phyloP scores from a whole-genome alignment of 345 rosid genomes.

The Alliaria petiolata region DNA sequence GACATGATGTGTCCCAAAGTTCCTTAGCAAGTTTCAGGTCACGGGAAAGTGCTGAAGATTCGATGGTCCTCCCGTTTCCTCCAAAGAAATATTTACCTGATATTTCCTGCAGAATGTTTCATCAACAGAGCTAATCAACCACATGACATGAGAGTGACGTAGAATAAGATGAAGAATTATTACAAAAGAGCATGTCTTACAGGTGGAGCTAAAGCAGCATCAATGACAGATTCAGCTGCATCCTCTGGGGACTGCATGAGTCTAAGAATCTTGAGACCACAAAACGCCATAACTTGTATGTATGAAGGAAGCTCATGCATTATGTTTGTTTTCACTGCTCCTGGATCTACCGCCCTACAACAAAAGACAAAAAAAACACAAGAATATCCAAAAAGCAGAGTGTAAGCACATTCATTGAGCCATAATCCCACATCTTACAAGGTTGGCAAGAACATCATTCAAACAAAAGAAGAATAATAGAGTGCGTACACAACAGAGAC shows the following conservation, averaged over 20 bases:
- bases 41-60: slow-evolving; percentile 51
- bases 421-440: background rate
- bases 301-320: slow-evolving; percentile 80
- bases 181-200: slow-evolving; percentile 38
- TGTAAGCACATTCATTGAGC: background rate
- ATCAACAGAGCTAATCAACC: slow-evolving; percentile 3
- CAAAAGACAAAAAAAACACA: background rate
- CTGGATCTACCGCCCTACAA: slow-evolving; percentile 87
- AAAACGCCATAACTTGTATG: slow-evolving; percentile 45
- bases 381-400: background rate
- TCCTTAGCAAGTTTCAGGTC: slow-evolving; percentile 47
- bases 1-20: slow-evolving; percentile 61
- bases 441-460: background rate
- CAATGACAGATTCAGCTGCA: slow-evolving; percentile 62
- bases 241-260: slow-evolving; percentile 58
- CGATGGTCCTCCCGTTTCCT: slow-evolving; percentile 60
- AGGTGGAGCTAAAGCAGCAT: slow-evolving; percentile 82
- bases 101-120: slow-evolving; percentile 42
- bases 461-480: background rate
- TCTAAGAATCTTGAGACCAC: slow-evolving; percentile 44
- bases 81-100: slow-evolving; percentile 84
- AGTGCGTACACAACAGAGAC: slow-evolving; percentile 69
- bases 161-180: slow-evolving; percentile 1
- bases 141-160: slow-evolving; percentile 4
- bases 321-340: slow-evolving; percentile 72